phyloP scores from a whole-genome alignment of 1,284 basidiomycete species.

The Trametes polyzona region DNA sequence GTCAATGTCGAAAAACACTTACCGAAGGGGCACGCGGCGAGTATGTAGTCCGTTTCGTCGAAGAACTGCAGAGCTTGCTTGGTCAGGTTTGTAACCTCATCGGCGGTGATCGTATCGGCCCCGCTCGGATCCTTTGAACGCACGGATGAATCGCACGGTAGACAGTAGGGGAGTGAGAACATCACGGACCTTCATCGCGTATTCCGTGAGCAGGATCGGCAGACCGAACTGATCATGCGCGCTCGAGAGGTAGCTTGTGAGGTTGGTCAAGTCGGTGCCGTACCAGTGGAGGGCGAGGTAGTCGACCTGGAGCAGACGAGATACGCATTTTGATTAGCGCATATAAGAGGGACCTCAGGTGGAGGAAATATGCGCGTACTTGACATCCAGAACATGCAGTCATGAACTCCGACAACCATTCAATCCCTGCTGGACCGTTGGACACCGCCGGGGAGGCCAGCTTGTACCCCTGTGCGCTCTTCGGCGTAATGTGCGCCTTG shows the following conservation, averaged over 20 bases:
- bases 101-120: constrained; percentile 52
- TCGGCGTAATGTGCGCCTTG: constrained; percentile 63
- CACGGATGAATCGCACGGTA: not conserved
- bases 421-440: constrained; percentile 55
- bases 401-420: constrained; percentile 67
- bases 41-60: constrained; percentile 56
- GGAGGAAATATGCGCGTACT: too few species aligned
- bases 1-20: constrained; percentile 35
- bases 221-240: constrained; percentile 46
- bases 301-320: constrained; percentile 47
- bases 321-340: constrained; percentile 19
- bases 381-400: constrained; percentile 53
- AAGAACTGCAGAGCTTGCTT: constrained; percentile 56
- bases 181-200: constrained; percentile 58
- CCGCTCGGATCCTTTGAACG: constrained; percentile 62
- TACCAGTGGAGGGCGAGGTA: constrained; percentile 64
- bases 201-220: constrained; percentile 71
- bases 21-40: constrained; percentile 75
- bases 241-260: constrained; percentile 54
- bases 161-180: not conserved
- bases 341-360: too few species aligned
- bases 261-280: constrained; percentile 48
- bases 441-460: constrained; percentile 72
- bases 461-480: constrained; percentile 55
- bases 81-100: constrained; percentile 63